Base-by-base conservation (phyloP, 2,329 filamentous ascomycete genomes). In the Colletotrichum sidae region DNA sequence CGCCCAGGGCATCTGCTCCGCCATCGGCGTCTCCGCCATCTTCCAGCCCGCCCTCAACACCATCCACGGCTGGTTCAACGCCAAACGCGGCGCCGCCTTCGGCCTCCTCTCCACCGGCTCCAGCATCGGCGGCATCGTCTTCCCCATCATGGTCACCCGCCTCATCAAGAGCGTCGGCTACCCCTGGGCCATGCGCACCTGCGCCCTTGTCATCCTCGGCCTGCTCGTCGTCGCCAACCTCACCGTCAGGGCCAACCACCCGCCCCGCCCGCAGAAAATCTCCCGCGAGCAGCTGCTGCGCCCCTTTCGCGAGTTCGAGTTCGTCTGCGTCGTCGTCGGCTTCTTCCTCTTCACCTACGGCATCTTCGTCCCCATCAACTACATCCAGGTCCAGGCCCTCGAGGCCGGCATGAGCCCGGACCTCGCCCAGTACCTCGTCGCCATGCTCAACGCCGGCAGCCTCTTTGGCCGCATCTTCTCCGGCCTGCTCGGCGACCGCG, bases 161-260 rank as follows among this genome's bases (percentile, higher is more conserved):
- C 68, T 81, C 8, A 79, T 80, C 42, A 67, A 65, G 0, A 38
- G 68, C 4, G 69, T 80, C 4, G 79, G 79, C 1, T 82, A 76
- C n/a, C 72, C 71, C 0, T 81, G 78, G 79, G 66, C 78, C 2
- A 78, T 82, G 72, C 73, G 80, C 17, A 75, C 70, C 15, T 73
- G 71, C 2, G 79, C 72, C 10, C 80, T 82, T 12, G 60, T 81
- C 41, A 74, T 80, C 4, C 68, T 81, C 0, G 69, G 35, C 4
- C 65, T 79, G 15, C 75, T 79, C 2, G 55, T 71, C 45, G 54
- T 80, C 37, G 70, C 77, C 17, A 77, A 75, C 46, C 6, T 76
- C 8, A 78, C 77, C 8, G 71, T 79, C 53, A 57, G 41, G 8
- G 71, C 76, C 7, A 67, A 69, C 62, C 55, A 72, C 4, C 69